A percentile compares a stretch with the other conserved stretches of the same genome.
Evolutionary conservation across 73 alveolate species (phyloP).

Genomic region (Tetrahymena malaccensis): DNA sequence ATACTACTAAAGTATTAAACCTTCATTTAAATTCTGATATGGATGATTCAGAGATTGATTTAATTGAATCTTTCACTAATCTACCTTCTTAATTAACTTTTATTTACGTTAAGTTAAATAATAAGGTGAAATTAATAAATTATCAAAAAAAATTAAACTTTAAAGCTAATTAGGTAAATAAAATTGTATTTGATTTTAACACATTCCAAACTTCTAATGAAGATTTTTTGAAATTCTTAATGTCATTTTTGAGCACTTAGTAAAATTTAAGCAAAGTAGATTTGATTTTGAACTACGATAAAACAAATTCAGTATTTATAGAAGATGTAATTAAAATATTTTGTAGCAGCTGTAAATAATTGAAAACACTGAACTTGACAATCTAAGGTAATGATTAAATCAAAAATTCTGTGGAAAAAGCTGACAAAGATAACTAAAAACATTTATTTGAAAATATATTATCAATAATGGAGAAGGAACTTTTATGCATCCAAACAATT

Average conservation of each 20-base stretch:
- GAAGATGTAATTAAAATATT: background rate
- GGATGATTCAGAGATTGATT: background rate
- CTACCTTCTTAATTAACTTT: background rate
- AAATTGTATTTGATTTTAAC: background rate
- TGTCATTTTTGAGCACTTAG: background rate
- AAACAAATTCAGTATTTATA: background rate
- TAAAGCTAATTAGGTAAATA: background rate
- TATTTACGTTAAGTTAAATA: background rate
- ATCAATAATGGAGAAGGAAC: background rate
- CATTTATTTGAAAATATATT: background rate
- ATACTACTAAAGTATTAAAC: background rate
- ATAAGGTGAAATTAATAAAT: background rate
- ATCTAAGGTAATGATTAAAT: background rate
- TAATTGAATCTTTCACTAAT: background rate
- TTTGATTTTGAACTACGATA: background rate
- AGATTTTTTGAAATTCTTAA: background rate
- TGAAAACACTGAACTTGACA: background rate
- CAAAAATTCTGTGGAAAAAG: background rate
- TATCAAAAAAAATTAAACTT: background rate
- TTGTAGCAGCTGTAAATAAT: background rate
- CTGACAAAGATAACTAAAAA: background rate
- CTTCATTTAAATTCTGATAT: background rate
- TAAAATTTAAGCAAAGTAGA: background rate
- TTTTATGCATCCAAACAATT: background rate
- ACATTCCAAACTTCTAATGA: background rate